Percentiles rank a stretch among this genome's conserved stretches.
phyloP scores from a whole-genome alignment of 2,329 filamentous ascomycete species.

The Orbilia ellipsospora region DNA sequence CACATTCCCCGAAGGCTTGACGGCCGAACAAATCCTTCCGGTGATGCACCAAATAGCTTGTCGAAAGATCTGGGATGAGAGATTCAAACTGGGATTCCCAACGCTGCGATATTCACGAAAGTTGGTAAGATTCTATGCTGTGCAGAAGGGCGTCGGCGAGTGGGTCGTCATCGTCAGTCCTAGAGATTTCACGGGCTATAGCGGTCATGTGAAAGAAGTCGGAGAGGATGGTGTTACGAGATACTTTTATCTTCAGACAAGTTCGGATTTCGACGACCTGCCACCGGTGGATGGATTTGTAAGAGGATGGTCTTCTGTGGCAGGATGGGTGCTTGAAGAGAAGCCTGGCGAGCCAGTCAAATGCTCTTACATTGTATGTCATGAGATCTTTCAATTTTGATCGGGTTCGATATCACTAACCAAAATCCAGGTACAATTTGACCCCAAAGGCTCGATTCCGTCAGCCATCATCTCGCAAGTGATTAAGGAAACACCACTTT shows the following conservation, averaged over 20 bases:
- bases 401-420: not conserved
- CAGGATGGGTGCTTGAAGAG: conserved; percentile 44
- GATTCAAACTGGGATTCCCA: conserved; percentile 43
- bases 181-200: conserved; percentile 52
- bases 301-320: conserved; percentile 35
- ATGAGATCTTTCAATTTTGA: conserved; percentile 16
- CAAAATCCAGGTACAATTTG: conserved; percentile 45
- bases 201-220: conserved; percentile 45
- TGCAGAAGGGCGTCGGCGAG: conserved; percentile 50
- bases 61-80: conserved; percentile 40
- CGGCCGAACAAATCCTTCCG: conserved; percentile 45
- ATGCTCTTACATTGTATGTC: conserved; percentile 49
- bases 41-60: conserved; percentile 39
- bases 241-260: conserved; percentile 48
- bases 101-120: conserved; percentile 37
- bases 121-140: conserved; percentile 44
- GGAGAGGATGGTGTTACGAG: conserved; percentile 49
- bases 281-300: conserved; percentile 38
- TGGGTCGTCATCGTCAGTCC: conserved; percentile 48
- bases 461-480: conserved; percentile 22
- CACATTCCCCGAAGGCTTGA: conserved; percentile 28
- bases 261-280: conserved; percentile 45
- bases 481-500: conserved; percentile 39
- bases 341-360: conserved; percentile 28
- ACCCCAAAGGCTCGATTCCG: conserved; percentile 46